Percentiles rank a stretch among this genome's conserved stretches.
phyloP scores from a whole-genome alignment of 805 yeast species.

The Maudiozyma saulgeensis region DNA sequence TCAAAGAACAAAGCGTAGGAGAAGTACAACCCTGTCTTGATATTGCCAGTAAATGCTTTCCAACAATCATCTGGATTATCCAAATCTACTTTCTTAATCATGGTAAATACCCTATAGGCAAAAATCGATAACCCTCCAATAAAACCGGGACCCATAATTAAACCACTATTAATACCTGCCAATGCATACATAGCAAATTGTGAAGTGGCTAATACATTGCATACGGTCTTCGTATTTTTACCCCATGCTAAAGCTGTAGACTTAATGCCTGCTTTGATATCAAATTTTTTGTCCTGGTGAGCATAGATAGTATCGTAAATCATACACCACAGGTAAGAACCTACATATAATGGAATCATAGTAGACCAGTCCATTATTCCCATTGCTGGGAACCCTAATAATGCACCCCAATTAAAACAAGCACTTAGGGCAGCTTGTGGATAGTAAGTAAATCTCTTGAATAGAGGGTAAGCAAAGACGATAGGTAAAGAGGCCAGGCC shows the following conservation, averaged over 20 bases:
- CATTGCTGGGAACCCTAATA: conserved; percentile 93
- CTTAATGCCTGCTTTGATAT: conserved; percentile 82
- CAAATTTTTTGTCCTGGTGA: conserved; percentile 90
- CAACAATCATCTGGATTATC: conserved; percentile 78
- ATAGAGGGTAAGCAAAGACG: conserved; percentile 82
- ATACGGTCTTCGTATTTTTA: conserved; percentile 53
- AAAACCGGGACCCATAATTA: conserved; percentile 75
- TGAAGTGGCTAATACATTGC: conserved; percentile 51
- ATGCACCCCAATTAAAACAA: conserved; percentile 90
- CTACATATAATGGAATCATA: conserved; percentile 66
- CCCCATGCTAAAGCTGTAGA: conserved; percentile 97
- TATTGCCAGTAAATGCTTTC: conserved; percentile 67
- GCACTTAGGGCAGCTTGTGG: conserved; percentile 79
- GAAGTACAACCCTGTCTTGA: conserved; percentile 62
- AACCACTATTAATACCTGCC: conserved; percentile 65
- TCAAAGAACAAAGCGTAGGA: conserved; percentile 60
- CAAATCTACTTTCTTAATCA: conserved; percentile 67
- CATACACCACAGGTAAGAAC: conserved; percentile 89
- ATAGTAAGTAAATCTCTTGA: conserved; percentile 89
- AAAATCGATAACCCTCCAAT: conserved; percentile 56
- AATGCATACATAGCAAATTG: conserved; percentile 56
- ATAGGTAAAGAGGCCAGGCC: conserved; percentile 76
- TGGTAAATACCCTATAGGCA: conserved; percentile 53
- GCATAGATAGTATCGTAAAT: conserved; percentile 94
- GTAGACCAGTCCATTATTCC: conserved; percentile 70